These are phyloP conservation scores for Ormosia semicastrata DNA, from an alignment of 306 rosid genomes.

Conservation along the genomic window DNA sequence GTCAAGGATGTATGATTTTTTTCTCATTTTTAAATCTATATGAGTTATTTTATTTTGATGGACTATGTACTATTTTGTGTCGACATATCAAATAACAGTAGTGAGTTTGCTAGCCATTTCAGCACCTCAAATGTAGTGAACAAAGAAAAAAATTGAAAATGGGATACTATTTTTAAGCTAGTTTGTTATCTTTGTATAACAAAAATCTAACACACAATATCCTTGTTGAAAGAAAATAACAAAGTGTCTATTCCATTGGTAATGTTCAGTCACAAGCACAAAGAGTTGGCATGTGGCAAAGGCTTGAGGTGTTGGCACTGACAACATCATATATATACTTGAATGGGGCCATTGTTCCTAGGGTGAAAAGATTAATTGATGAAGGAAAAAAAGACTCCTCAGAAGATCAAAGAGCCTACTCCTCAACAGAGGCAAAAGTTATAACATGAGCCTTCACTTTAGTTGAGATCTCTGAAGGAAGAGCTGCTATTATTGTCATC, in stretches of 20 bases:
- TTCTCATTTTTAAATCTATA: too few relatives aligned
- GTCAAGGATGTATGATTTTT: too few relatives aligned
- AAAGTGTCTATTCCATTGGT: conserved; percentile 52
- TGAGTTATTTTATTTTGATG: too few relatives aligned
- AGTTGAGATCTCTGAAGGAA: conserved; percentile 58
- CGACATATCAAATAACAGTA: neutral
- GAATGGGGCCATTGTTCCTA: conserved; percentile 83
- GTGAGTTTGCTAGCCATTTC: conserved; percentile 9
- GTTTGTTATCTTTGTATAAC: conserved; percentile 15
- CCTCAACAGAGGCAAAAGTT: conserved; percentile 39
- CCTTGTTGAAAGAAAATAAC: conserved; percentile 54
- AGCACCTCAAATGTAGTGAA: neutral
- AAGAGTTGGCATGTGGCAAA: conserved; percentile 65
- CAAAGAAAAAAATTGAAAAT: conserved; percentile 17
- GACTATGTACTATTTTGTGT: neutral
- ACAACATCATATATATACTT: conserved; percentile 55
- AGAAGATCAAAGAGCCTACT: conserved; percentile 12
- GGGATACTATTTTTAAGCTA: conserved; percentile 10
- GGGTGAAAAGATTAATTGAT: conserved; percentile 46
- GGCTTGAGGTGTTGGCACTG: conserved; percentile 65
- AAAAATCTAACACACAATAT: conserved; percentile 65
- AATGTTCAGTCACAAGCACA: conserved; percentile 87
- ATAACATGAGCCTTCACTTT: conserved; percentile 72
- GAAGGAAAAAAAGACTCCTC: conserved; percentile 33
- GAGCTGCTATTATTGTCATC: too few relatives aligned